Base-by-base conservation (phyloP, 2,329 filamentous ascomycete genomes). In the Coniochaeta ligniaria region DNA sequence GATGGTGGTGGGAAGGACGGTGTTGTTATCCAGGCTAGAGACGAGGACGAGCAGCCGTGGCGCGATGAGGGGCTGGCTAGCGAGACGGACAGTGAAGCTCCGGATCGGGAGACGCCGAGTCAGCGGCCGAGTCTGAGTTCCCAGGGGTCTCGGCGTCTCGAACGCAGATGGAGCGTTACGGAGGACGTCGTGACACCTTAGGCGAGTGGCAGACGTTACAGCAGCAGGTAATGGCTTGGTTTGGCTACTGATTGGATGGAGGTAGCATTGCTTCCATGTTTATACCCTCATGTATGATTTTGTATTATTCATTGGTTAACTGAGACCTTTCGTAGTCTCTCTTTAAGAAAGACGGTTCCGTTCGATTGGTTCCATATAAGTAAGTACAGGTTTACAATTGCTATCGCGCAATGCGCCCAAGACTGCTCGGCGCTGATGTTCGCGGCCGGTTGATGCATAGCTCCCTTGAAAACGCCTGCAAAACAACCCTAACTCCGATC, bases 61-160 rank as follows among this genome's bases (percentile, higher is more conserved):
- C 43, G 43, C 8, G 22, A 47, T 14, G 43, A 47, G 43, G 43
- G 43, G n/a, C 43, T 47, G 43, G 43, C 22, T 5, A 47, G 20
- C 20, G 43, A 3, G 60, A 63, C 11, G 26, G 31, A 55, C 4
- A 47, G 43, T 26, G 43, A 55, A 16, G 11, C 14, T 36, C 35
- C 6, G 8, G 35, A 36, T 5, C n/a, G 14, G 26, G 26, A 11
- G 35, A 26, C 17, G 14, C 52, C n/a, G 52, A 36, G n/a, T 35
- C 67, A 66, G 26, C 67, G 61, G 16, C 57, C 57, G 17, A 47
- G 41, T 35, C 16, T 41, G 43, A 59, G 57, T 41, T 26, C 31
- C 26, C 12, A 33, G 38, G 41, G 57, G n/a, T 59, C 57, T n/a
- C 38, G 41, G 26, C 38, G 41, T 3, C 36, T 28, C 6, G 41